Evolutionary conservation across 306 rosid species (phyloP).

Genomic region (Begonia masoniana): DNA sequence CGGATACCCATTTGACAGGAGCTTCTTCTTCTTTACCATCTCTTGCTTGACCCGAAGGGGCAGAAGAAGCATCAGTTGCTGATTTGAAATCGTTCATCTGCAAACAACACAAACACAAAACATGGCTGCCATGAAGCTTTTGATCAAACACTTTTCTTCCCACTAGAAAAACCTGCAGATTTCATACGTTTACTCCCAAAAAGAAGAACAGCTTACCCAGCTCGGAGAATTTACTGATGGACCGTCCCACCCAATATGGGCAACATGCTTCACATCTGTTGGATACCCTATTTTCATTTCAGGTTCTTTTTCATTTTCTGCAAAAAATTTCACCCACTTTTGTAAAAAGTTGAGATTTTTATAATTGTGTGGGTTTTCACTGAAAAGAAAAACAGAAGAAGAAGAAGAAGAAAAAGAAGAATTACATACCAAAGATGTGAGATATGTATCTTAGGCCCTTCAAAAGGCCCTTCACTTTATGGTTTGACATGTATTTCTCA

Average conservation of each 20-base stretch:
- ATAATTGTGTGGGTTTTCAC: background rate
- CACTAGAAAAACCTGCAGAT: background rate
- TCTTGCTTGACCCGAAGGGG: constrained; percentile 16
- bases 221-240: constrained; percentile 65
- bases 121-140: too few relatives aligned
- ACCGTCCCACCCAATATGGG: constrained; percentile 85
- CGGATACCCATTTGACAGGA: constrained; percentile 10
- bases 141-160: too few relatives aligned
- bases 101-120: too few relatives aligned
- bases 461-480: constrained; percentile 82
- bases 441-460: constrained; percentile 84
- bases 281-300: constrained; percentile 80
- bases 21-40: constrained; percentile 4
- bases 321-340: background rate
- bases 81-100: constrained; percentile 61
- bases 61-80: constrained; percentile 23
- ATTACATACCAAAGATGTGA: constrained; percentile 73
- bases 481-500: constrained; percentile 30
- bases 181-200: background rate
- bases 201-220: constrained; percentile 45
- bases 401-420: background rate
- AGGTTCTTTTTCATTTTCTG: constrained; percentile 59
- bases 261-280: constrained; percentile 94
- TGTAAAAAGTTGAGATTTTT: too few relatives aligned
- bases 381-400: background rate